Conservation (phyloP, 257 asterid genomes). For the Solanum dulcamara region DNA sequence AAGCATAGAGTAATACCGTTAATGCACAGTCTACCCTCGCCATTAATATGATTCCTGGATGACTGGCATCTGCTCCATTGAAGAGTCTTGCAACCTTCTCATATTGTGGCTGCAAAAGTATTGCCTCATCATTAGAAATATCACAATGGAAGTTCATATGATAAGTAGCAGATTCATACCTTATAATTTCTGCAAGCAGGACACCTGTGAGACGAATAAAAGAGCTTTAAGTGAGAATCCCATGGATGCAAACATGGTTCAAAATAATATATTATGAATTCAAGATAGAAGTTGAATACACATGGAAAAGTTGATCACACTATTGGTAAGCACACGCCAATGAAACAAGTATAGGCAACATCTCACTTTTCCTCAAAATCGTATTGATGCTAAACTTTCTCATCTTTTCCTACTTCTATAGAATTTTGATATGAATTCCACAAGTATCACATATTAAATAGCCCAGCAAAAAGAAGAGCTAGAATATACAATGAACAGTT, state of each 20-base stretch:
- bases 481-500: not conserved
- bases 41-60: slow-evolving; percentile 7
- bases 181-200: slow-evolving; percentile 97
- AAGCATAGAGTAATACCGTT: not conserved
- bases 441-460: not conserved
- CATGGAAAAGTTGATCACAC: not conserved
- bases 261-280: not conserved
- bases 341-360: not conserved
- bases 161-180: slow-evolving; percentile 24
- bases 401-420: not conserved
- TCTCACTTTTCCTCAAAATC: not conserved
- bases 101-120: slow-evolving; percentile 10
- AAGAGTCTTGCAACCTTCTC: slow-evolving; percentile 13
- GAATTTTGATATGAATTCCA: not conserved
- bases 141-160: not conserved
- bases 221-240: slow-evolving; percentile 5
- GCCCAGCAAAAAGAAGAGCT: not conserved
- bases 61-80: slow-evolving; percentile 12
- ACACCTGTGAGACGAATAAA: slow-evolving; percentile 55
- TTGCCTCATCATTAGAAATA: slow-evolving; percentile 14
- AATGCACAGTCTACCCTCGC: slow-evolving; percentile 12
- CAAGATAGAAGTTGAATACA: not conserved
- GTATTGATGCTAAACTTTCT: not conserved
- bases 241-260: not conserved
- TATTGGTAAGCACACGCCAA: not conserved